Conservation (phyloP, 2,329 filamentous ascomycete genomes). For the Talaromyces sp. region DNA sequence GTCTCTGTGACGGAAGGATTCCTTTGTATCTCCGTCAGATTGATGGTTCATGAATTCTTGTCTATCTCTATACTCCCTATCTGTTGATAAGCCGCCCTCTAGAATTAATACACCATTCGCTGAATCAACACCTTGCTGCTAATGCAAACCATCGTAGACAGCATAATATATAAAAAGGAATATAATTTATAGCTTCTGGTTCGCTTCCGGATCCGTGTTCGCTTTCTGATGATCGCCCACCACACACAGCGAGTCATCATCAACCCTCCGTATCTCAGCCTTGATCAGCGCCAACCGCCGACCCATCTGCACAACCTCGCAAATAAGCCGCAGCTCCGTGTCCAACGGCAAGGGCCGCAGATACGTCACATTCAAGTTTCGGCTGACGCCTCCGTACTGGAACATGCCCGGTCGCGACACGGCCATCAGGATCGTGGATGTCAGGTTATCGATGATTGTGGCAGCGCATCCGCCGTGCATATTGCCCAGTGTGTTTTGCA, state of each 20-base stretch:
- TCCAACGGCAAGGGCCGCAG: slow-evolving; percentile 56
- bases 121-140: not conserved
- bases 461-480: slow-evolving; percentile 76
- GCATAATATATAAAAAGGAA: not conserved
- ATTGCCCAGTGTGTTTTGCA: slow-evolving; percentile 89
- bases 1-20: not conserved
- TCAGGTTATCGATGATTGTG: slow-evolving; percentile 63
- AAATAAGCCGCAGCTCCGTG: slow-evolving; percentile 48
- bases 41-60: not conserved
- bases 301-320: slow-evolving; percentile 55
- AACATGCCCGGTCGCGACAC: slow-evolving; percentile 57
- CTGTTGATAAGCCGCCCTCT: slow-evolving; percentile 4
- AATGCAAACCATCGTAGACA: not conserved
- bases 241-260: slow-evolving; percentile 50
- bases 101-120: slow-evolving; percentile 4
- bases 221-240: slow-evolving; percentile 62
- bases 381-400: slow-evolving; percentile 57
- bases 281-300: slow-evolving; percentile 49
- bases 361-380: slow-evolving; percentile 63
- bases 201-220: slow-evolving; percentile 48
- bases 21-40: slow-evolving; percentile 1
- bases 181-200: slow-evolving; percentile 18
- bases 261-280: slow-evolving; percentile 51
- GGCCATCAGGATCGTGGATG: slow-evolving; percentile 54
- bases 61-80: slow-evolving; percentile 6